Evolutionary conservation across 2,329 filamentous ascomycete species (phyloP).

Genomic region (Fusarium staphyleae): DNA sequence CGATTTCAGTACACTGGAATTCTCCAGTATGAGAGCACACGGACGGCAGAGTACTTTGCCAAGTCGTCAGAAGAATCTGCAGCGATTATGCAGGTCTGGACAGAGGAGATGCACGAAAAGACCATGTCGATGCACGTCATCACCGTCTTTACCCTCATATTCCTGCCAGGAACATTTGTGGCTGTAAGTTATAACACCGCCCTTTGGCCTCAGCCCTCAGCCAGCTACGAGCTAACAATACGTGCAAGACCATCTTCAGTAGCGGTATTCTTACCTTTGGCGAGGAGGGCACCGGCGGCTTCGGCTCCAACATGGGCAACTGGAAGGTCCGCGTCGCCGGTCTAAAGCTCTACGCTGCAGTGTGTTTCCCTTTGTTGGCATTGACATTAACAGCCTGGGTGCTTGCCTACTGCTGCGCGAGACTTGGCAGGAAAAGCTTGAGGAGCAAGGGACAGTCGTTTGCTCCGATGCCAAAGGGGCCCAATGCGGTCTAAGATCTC

Average conservation of each 20-base stretch:
- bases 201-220: too few relatives aligned
- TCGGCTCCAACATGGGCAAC: conserved; percentile 5
- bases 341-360: conserved; percentile 1
- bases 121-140: conserved; percentile 21
- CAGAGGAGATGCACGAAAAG: conserved; percentile 12
- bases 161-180: conserved; percentile 52
- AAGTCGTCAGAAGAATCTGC: conserved; percentile 4
- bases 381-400: conserved; percentile 2
- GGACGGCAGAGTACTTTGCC: conserved; percentile 6
- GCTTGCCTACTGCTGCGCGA: neutral
- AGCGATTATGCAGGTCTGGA: conserved; percentile 8
- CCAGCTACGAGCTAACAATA: neutral
- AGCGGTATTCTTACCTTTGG: conserved; percentile 13
- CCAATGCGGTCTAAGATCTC: neutral
- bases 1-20: conserved; percentile 6
- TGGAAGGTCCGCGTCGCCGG: conserved; percentile 10
- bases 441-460: neutral
- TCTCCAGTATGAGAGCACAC: conserved; percentile 8
- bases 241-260: conserved; percentile 5
- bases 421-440: neutral
- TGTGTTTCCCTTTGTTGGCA: conserved; percentile 5
- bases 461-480: neutral
- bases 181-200: neutral
- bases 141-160: conserved; percentile 54
- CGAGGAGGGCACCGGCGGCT: neutral